Conservation (phyloP, 768 basidiomycete genomes). For the Lentinula boryana region DNA sequence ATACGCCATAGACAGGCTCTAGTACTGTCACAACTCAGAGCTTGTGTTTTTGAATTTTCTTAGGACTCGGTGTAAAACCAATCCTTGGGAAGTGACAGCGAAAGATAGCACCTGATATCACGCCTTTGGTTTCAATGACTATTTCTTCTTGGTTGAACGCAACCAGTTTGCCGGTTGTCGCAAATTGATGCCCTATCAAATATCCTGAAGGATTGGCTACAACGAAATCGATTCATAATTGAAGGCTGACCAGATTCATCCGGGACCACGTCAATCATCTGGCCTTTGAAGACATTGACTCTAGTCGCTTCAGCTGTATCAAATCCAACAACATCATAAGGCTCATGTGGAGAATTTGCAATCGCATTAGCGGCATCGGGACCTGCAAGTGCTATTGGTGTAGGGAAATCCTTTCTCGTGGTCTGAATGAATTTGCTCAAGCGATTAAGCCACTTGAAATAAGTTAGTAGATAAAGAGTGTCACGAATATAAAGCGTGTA, state of each 20-base stretch:
- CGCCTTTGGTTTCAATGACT: slow-evolving; percentile 39
- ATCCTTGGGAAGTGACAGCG: slow-evolving; percentile 52
- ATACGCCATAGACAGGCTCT: no score
- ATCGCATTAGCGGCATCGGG: slow-evolving; percentile 38
- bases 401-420: slow-evolving; percentile 19
- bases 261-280: slow-evolving; percentile 36
- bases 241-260: slow-evolving; percentile 38
- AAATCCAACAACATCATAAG: slow-evolving; percentile 37
- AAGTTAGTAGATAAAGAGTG: not conserved
- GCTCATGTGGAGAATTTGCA: slow-evolving; percentile 26
- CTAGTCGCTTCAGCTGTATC: slow-evolving; percentile 36
- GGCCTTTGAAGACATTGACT: slow-evolving; percentile 31
- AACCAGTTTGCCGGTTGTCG: slow-evolving; percentile 45
- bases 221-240: not conserved
- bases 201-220: not conserved
- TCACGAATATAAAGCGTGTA: not conserved
- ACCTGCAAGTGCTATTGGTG: slow-evolving; percentile 26
- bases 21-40: not conserved
- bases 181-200: slow-evolving; percentile 28
- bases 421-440: slow-evolving; percentile 27
- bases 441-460: slow-evolving; percentile 40
- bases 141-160: slow-evolving; percentile 42
- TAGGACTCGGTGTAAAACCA: slow-evolving; percentile 23
- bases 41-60: slow-evolving; percentile 6
- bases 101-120: slow-evolving; percentile 24